Conservation (phyloP, 2,329 filamentous ascomycete genomes). For the Diaporthe nobilis region DNA sequence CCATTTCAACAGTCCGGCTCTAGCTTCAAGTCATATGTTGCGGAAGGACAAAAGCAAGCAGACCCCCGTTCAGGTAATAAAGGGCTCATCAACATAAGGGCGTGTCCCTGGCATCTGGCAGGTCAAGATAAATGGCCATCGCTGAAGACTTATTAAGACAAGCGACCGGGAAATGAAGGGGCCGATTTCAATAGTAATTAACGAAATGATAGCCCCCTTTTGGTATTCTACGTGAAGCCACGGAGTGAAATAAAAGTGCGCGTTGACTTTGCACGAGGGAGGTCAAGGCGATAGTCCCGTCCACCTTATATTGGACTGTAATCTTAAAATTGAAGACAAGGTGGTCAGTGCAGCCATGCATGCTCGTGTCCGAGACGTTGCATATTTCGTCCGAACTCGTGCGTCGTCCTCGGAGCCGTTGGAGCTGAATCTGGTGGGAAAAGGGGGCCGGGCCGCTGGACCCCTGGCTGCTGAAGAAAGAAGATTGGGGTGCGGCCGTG, state of each 20-base stretch:
- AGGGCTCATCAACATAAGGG: not conserved
- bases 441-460: slow-evolving; percentile 31
- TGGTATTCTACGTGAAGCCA: slow-evolving; percentile 12
- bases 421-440: not conserved
- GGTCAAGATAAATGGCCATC: not conserved
- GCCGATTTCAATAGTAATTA: not conserved
- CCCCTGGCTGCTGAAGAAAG: slow-evolving; percentile 21
- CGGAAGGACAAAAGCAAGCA: not conserved
- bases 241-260: not conserved
- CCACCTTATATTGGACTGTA: slow-evolving; percentile 19
- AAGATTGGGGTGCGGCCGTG: slow-evolving; percentile 6
- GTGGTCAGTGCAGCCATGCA: slow-evolving; percentile 22
- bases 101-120: not conserved
- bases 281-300: slow-evolving; percentile 11
- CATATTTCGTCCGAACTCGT: slow-evolving; percentile 9
- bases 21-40: not conserved
- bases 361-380: not conserved
- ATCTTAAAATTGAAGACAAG: slow-evolving; percentile 12
- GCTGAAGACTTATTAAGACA: not conserved
- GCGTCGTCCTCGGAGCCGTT: slow-evolving; percentile 16
- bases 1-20: too few relatives aligned
- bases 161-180: slow-evolving; percentile 23
- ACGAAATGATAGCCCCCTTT: slow-evolving; percentile 26
- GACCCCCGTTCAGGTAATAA: not conserved
- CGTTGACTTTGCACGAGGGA: not conserved